Evolutionary conservation across 192 early-diverging fungal genomes (phyloP).

Genomic region (Backusella morwellensis): DNA sequence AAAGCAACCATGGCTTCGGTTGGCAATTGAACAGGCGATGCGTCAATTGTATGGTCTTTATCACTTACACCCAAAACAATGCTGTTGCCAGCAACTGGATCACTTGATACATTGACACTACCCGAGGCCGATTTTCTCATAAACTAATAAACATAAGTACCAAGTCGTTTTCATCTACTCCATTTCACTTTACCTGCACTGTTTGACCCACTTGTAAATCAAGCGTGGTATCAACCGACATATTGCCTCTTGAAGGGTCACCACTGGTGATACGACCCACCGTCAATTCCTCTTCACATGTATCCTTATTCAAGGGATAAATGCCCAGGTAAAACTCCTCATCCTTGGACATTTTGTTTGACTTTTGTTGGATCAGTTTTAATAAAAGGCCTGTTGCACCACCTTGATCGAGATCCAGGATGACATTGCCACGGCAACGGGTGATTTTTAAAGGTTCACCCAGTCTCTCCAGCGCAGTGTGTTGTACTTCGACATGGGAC

Average conservation of each 20-base stretch:
- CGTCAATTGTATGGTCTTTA: constrained; percentile 24
- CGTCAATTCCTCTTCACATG: neutral
- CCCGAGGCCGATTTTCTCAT: constrained; percentile 9
- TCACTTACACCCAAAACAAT: constrained; percentile 22
- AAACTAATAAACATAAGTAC: constrained; percentile 19
- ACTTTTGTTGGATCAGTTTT: constrained; percentile 33
- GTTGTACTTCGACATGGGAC: constrained; percentile 21
- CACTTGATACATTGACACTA: neutral
- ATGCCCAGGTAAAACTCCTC: constrained; percentile 53
- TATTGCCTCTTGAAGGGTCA: constrained; percentile 54
- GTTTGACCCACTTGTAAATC: constrained; percentile 48
- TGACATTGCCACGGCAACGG: constrained; percentile 54
- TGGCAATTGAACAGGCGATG: neutral
- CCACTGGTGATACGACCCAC: constrained; percentile 50
- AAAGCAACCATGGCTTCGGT: neutral
- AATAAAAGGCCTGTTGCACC: constrained; percentile 50
- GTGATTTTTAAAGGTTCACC: constrained; percentile 52
- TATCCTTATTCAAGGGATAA: constrained; percentile 12
- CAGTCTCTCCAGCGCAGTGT: constrained; percentile 39
- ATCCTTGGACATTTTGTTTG: constrained; percentile 43
- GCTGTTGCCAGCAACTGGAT: neutral
- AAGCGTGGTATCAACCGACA: constrained; percentile 52
- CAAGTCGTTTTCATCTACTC: neutral
- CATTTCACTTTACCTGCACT: constrained; percentile 41
- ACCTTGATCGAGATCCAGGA: constrained; percentile 49